Base-by-base conservation (phyloP, 2,329 filamentous ascomycete genomes). In the Fusarium udum region DNA sequence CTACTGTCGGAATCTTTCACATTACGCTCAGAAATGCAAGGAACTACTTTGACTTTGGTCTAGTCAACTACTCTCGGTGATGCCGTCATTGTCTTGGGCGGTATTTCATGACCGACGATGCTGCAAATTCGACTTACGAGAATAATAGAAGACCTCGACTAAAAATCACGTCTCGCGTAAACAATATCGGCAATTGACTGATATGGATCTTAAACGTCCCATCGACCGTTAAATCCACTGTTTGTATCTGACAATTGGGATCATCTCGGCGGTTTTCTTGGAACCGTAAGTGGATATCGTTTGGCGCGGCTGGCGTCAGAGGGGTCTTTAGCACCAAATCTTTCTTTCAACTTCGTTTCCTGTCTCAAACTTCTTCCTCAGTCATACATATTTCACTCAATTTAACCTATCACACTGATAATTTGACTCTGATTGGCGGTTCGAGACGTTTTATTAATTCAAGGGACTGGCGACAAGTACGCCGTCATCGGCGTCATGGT, bases 271-370 rank as follows among this genome's bases (percentile, higher is more conserved):
- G 61, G 43, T 51, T 71, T 66, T 40, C 46, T 66, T 51, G 43
- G 24, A 56, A 52, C 32, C 43, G 16, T 31, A 61, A 72, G 70
- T 72, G 70, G 70, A 56, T 71, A 72, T 69, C 37, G n/a, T 43
- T 61, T 61, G 67, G 42, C 60, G 53, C 32, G 69, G 59, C 59
- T 73, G 64, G 42, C 65, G 69, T 73, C 70, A 72, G 73, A 69
- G 53, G 65, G 49, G 59, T 58, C 57, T 63, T 34, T 59, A 71
- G 56, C 56, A 67, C 26, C 46, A 68, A 71, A 65, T 34, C 61
- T 67, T 71, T 69, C 67, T 64, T 71, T 71, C 53, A 58, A 67
- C 67, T 39, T 71, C 39, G 28, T 10, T 22, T 43, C 48, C 26
- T 61, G 26, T 7, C 60, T 34, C 4, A 26, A 46, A 39, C 7